Percentiles rank a stretch among this genome's conserved stretches.
Conservation (phyloP, 2,329 filamentous ascomycete genomes). For the Hymenoscyphus scutula region DNA sequence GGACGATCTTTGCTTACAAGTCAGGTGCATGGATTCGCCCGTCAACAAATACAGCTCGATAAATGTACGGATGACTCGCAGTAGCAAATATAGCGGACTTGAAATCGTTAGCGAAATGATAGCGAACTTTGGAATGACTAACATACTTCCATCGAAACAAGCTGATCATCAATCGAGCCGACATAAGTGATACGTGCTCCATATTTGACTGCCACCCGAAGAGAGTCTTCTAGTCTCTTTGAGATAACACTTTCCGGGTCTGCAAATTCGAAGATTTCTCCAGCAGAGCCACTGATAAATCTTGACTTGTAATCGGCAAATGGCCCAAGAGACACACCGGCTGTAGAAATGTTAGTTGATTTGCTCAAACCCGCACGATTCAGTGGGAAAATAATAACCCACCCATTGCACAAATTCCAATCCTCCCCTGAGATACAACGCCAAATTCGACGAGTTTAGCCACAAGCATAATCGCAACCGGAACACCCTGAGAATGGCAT, state of each 20-base stretch:
- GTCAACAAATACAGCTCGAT: slow-evolving; percentile 93
- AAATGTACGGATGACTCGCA: slow-evolving; percentile 87
- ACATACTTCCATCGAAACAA: slow-evolving; percentile 81
- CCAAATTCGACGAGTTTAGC: slow-evolving; percentile 91
- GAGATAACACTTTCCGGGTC: slow-evolving; percentile 79
- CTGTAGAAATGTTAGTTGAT: slow-evolving; percentile 50
- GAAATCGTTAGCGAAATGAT: slow-evolving; percentile 8
- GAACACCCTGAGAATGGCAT: slow-evolving; percentile 93
- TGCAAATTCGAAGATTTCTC: slow-evolving; percentile 92
- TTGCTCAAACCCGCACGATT: background rate
- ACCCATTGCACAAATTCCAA: slow-evolving; percentile 82
- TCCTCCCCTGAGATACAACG: slow-evolving; percentile 70
- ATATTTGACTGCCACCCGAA: slow-evolving; percentile 72
- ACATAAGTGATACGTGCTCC: slow-evolving; percentile 84
- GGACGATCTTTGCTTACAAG: slow-evolving; percentile 55
- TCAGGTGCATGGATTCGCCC: slow-evolving; percentile 87
- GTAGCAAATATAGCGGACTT: slow-evolving; percentile 83
- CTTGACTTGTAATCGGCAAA: slow-evolving; percentile 90
- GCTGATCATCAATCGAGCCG: slow-evolving; percentile 94
- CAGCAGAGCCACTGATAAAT: slow-evolving; percentile 85
- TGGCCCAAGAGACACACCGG: slow-evolving; percentile 88
- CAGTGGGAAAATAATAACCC: slow-evolving; percentile 26
- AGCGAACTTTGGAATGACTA: background rate
- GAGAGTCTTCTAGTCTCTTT: slow-evolving; percentile 72
- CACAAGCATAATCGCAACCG: slow-evolving; percentile 87